Conservation (phyloP, 139 green algal species). For the Closterium sp. region DNA sequence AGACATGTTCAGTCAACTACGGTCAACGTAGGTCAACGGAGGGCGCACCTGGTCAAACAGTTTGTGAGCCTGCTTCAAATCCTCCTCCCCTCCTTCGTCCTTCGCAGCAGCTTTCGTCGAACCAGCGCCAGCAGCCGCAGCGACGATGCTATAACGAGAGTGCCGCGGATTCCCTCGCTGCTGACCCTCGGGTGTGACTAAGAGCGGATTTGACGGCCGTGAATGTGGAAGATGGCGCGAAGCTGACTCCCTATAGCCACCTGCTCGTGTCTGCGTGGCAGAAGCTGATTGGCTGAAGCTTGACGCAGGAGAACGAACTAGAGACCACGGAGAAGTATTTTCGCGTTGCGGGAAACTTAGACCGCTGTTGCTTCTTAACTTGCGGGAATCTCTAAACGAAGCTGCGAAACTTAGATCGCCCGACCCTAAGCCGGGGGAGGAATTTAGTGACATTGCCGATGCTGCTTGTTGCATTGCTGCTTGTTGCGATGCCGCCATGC, state of each 20-base stretch:
- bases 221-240: not conserved
- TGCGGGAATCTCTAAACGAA: not conserved
- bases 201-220: not conserved
- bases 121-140: not conserved
- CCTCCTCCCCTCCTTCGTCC: not conserved
- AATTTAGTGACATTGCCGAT: not conserved
- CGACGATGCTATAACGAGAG: not conserved
- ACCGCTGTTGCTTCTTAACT: too few species aligned
- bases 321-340: not conserved
- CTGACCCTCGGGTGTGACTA: not conserved
- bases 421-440: not conserved
- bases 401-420: not conserved
- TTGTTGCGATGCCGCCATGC: not conserved
- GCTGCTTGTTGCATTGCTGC: not conserved
- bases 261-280: not conserved
- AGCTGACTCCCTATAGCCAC: not conserved
- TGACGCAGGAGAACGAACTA: not conserved
- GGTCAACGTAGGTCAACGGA: not conserved
- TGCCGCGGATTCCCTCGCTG: not conserved
- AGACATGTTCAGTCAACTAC: too few species aligned
- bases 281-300: not conserved
- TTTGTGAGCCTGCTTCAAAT: not conserved
- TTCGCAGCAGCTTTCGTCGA: not conserved
- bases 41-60: not conserved
- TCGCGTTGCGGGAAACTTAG: too few species aligned